Percentiles rank a stretch among this genome's conserved stretches.
Evolutionary conservation across 768 basidiomycete genomes (phyloP).

Genomic region (Sarcodon sp.): DNA sequence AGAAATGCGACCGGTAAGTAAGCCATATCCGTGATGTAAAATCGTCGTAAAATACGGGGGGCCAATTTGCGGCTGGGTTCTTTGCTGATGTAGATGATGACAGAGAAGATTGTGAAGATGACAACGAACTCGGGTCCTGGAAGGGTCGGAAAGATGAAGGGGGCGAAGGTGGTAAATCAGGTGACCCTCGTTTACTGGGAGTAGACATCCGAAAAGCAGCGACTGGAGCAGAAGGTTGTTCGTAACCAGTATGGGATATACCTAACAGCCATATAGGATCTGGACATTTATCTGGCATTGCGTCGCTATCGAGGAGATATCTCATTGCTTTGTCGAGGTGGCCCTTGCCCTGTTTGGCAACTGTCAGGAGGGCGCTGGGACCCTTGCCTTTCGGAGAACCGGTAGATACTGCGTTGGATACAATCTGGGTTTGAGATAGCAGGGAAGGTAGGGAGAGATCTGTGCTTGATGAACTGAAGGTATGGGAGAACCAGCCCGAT

Average conservation of each 20-base stretch:
- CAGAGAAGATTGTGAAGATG: conserved; percentile 17
- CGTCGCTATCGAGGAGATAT: conserved; percentile 85
- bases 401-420: conserved; percentile 12
- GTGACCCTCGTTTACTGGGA: conserved; percentile 23
- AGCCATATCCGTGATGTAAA: conserved; percentile 85
- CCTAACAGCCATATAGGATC: conserved; percentile 90
- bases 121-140: conserved; percentile 22
- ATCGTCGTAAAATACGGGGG: conserved; percentile 75
- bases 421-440: conserved; percentile 32
- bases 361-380: conserved; percentile 40
- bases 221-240: conserved; percentile 20
- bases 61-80: conserved; percentile 38
- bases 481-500: conserved; percentile 73
- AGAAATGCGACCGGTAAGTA: conserved; percentile 83
- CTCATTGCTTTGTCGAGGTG: conserved; percentile 77
- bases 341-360: conserved; percentile 62
- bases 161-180: conserved; percentile 1
- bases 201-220: conserved; percentile 15
- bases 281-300: conserved; percentile 66
- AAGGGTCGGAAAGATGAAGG: conserved; percentile 29
- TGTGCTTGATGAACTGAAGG: conserved; percentile 57
- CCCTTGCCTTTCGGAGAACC: conserved; percentile 30
- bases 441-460: conserved; percentile 58
- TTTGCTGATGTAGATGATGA: conserved; percentile 25
- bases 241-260: conserved; percentile 68